These are phyloP conservation scores for Capronia coronata DNA, from an alignment of 2,329 filamentous ascomycete species.

Conservation along the genomic window DNA sequence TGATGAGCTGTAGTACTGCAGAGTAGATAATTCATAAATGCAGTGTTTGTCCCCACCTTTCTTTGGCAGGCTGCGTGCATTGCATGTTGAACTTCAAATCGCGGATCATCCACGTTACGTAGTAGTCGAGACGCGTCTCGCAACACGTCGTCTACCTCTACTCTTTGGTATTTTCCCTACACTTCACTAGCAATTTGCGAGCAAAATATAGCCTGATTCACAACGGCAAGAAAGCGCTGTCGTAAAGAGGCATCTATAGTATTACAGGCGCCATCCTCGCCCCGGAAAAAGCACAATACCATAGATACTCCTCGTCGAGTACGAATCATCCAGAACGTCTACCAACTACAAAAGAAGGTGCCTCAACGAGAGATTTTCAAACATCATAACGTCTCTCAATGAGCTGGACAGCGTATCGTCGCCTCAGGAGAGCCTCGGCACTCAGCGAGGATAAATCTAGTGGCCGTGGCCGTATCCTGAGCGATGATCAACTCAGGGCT, in stretches of 20 bases:
- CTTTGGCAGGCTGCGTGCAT: too few species aligned
- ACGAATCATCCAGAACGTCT: not conserved
- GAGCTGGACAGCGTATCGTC: not conserved
- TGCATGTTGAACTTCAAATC: too few species aligned
- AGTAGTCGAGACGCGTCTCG: too few species aligned
- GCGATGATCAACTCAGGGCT: too few species aligned
- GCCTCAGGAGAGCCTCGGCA: not conserved
- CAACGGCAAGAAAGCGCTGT: not conserved
- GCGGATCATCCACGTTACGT: too few species aligned
- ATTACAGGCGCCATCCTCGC: not conserved
- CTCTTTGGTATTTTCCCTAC: too few species aligned
- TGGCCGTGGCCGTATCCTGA: too few species aligned
- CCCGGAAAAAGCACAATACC: not conserved
- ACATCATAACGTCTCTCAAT: not conserved
- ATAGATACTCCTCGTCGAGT: not conserved
- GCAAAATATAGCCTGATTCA: not conserved
- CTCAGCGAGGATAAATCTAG: not conserved
- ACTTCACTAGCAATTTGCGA: too few species aligned
- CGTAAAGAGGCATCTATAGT: not conserved
- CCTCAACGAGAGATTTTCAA: not conserved
- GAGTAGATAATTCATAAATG: too few species aligned
- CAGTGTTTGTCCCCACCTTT: too few species aligned
- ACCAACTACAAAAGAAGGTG: not conserved
- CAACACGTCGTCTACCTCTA: too few species aligned
- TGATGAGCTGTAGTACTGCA: too few species aligned